phyloP scores from a whole-genome alignment of 345 rosid genomes.

The Carallia brachiata region DNA sequence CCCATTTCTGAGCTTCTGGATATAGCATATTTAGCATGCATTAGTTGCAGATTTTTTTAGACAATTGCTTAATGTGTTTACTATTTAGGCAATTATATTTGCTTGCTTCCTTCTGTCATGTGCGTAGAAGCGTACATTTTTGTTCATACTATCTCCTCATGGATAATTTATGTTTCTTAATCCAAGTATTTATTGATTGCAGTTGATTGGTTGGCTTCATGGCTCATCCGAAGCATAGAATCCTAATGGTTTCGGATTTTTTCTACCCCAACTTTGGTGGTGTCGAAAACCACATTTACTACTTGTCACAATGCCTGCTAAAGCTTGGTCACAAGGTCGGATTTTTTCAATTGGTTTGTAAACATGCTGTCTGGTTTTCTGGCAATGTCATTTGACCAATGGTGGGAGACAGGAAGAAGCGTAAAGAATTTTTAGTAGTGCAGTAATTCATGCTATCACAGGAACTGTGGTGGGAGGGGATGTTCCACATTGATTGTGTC shows the following conservation, averaged over 20 bases:
- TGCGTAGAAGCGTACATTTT: background rate
- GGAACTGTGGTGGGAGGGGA: background rate
- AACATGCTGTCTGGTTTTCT: background rate
- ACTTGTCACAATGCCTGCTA: constrained; percentile 83
- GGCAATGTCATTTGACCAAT: too few species aligned
- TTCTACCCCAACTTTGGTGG: constrained; percentile 98
- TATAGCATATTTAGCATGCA: too few species aligned
- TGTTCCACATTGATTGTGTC: background rate
- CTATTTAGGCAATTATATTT: background rate
- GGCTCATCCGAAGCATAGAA: constrained; percentile 58
- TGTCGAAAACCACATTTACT: constrained; percentile 89
- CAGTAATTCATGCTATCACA: background rate
- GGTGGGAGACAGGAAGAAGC: too few species aligned
- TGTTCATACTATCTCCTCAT: background rate
- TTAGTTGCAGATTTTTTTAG: too few species aligned
- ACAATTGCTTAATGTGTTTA: too few species aligned
- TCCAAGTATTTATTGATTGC: constrained; percentile 11
- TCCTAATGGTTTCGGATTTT: constrained; percentile 95
- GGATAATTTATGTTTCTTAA: background rate
- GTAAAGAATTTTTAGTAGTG: too few species aligned
- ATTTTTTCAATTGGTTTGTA: background rate
- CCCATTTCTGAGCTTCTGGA: too few species aligned
- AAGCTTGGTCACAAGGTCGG: constrained; percentile 95
- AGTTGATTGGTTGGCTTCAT: constrained; percentile 36
- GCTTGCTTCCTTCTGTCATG: background rate